Conservation (phyloP, 2,329 filamentous ascomycete species). For the Aureobasidium uvarum region DNA sequence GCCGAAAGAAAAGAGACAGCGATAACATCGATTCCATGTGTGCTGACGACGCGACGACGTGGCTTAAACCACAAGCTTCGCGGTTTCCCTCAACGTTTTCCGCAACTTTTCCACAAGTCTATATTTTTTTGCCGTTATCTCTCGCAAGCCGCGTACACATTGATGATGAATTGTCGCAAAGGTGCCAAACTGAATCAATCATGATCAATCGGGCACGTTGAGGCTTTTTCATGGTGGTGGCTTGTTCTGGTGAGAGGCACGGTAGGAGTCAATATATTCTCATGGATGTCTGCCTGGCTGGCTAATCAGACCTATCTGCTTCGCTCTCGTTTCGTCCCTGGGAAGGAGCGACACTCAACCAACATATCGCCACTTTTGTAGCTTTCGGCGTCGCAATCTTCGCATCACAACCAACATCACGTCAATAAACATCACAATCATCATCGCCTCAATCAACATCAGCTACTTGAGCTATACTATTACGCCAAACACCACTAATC, state of each 20-base stretch:
- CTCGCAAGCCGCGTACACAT: neutral
- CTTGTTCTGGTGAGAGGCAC: neutral
- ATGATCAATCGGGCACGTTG: neutral
- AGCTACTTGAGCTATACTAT: neutral
- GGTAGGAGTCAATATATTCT: neutral
- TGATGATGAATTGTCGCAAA: neutral
- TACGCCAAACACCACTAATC: neutral
- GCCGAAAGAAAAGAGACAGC: constrained; percentile 3
- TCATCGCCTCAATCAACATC: neutral
- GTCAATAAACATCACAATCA: neutral
- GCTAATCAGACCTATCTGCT: neutral
- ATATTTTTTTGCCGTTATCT: neutral
- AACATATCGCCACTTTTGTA: neutral
- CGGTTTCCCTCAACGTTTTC: constrained; percentile 4
- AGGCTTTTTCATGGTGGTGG: neutral
- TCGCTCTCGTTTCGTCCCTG: neutral
- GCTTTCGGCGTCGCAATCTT: neutral
- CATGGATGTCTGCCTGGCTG: neutral
- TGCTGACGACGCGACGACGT: constrained; percentile 7
- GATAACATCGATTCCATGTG: constrained; percentile 5
- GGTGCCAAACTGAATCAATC: neutral
- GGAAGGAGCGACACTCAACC: neutral
- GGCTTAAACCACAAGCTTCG: neutral
- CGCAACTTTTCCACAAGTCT: too few species aligned
- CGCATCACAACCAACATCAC: neutral